Evolutionary conservation across 805 yeast genomes (phyloP), one percentile per base, ranked within the genome.

Genomic region (Kodamaea kaohsiungensis): DNA sequence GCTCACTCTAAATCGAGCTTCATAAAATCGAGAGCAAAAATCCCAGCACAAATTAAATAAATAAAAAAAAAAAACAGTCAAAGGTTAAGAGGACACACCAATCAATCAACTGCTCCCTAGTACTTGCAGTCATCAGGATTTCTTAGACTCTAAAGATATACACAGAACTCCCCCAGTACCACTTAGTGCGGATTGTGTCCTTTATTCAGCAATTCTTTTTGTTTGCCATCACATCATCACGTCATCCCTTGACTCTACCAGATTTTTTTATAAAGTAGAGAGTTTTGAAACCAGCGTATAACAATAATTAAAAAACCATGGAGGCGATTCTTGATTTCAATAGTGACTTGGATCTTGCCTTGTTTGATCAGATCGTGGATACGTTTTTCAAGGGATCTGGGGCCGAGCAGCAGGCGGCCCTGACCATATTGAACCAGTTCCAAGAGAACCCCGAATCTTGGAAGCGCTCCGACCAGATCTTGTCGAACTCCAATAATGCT

Each of bases 401-500:
- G 18, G 78, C 75, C n/a, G 85, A 82, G 53, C 91, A 87, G 62
- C 83, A 83, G 57, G 77, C 79, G 59, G 96, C 96, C 8, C 93
- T 87, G 70, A 78, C 79, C 39, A 73, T 87, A 7, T 79, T 89
- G 63, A 86, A 88, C 18, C 83, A 85, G 71, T 92, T 95, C 69
- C 97, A 95, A 71, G 96, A 91, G 58, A 88, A 91, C 69, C 96
- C 95, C 2, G 97, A 93, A 63, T 87, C 98, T 22, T 95, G 99
- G 99, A 90, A 88, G 61, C 83, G 88, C 53, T 95, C 96, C 35
- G 98, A 93, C 65, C 85, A 88, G 69, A 92, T 95, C 56, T 79
- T 95, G 59, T 91, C 92, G 61, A 79, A 76, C 58, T 85, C 96
- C 2, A 74, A 77, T 49, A 88, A 91, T 67, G 79, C 97, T 40